Percentiles rank a stretch among this genome's conserved stretches.
phyloP scores from a whole-genome alignment of 768 basidiomycete species.

The Amanita rubescens region DNA sequence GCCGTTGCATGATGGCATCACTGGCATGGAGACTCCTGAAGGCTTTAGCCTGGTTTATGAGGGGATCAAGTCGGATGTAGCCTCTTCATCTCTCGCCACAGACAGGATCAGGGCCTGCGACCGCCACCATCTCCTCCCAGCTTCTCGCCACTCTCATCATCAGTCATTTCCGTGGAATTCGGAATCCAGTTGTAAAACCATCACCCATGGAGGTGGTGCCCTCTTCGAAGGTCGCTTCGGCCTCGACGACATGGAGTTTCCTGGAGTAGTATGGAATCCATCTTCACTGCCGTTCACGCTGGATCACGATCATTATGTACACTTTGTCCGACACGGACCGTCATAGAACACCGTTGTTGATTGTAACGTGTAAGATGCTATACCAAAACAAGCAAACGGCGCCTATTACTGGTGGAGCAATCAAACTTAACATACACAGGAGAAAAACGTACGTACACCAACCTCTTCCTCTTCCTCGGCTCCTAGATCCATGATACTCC shows the following conservation, averaged over 20 bases:
- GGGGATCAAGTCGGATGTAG: neutral
- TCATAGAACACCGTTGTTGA: too few relatives aligned
- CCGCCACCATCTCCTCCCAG: neutral
- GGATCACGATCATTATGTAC: too few relatives aligned
- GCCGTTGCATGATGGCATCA: neutral
- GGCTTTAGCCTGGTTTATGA: neutral
- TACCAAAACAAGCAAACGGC: too few relatives aligned
- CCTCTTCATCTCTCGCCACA: neutral
- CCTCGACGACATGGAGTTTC: conserved; percentile 29
- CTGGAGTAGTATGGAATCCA: conserved; percentile 30
- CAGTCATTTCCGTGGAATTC: conserved; percentile 2
- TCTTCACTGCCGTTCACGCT: too few relatives aligned
- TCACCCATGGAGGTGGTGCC: conserved; percentile 13
- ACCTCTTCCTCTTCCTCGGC: too few relatives aligned
- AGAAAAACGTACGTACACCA: too few relatives aligned
- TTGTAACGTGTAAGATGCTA: too few relatives aligned
- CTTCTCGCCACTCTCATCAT: conserved; percentile 4
- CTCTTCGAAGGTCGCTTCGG: conserved; percentile 21
- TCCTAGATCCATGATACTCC: too few relatives aligned
- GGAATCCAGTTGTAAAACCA: neutral
- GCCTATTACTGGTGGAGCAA: too few relatives aligned
- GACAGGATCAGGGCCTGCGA: neutral
- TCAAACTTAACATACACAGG: too few relatives aligned
- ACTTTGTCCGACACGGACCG: too few relatives aligned
- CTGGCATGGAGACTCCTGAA: too few relatives aligned